Evolutionary conservation across 805 yeast genomes (phyloP).

Genomic region (Starmerella apicola): DNA sequence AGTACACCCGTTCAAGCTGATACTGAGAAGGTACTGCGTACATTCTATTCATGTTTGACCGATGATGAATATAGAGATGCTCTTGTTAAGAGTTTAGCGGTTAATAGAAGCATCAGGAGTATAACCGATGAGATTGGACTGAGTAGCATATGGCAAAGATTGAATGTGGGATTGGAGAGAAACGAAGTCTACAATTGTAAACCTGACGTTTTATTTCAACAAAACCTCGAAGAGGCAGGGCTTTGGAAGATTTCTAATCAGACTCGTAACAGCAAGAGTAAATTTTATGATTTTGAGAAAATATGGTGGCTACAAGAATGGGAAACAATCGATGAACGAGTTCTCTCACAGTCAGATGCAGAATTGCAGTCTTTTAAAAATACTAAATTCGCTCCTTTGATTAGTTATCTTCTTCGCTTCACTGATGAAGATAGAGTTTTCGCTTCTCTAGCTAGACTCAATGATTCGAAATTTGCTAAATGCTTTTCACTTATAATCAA

Average conservation of each 20-base stretch:
- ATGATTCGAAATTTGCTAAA: background rate
- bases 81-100: background rate
- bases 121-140: background rate
- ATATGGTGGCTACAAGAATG: slow-evolving; percentile 69
- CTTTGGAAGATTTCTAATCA: slow-evolving; percentile 13
- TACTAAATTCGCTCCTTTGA: slow-evolving; percentile 29
- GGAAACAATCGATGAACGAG: slow-evolving; percentile 33
- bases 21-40: background rate
- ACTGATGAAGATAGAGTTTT: background rate
- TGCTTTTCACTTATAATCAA: background rate
- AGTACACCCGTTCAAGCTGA: background rate
- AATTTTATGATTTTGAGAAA: slow-evolving; percentile 20
- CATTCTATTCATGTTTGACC: background rate
- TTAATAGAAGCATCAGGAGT: background rate
- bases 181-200: slow-evolving; percentile 2
- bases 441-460: background rate
- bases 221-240: slow-evolving; percentile 6
- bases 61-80: background rate
- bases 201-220: background rate
- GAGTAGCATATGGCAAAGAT: slow-evolving; percentile 5
- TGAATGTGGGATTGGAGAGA: slow-evolving; percentile 7
- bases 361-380: slow-evolving; percentile 35
- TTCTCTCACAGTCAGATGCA: too few species aligned
- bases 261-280: background rate
- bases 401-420: slow-evolving; percentile 1